Base-by-base conservation (phyloP, 1,139 yeast genomes). In the Pneumocystis sp. region DNA sequence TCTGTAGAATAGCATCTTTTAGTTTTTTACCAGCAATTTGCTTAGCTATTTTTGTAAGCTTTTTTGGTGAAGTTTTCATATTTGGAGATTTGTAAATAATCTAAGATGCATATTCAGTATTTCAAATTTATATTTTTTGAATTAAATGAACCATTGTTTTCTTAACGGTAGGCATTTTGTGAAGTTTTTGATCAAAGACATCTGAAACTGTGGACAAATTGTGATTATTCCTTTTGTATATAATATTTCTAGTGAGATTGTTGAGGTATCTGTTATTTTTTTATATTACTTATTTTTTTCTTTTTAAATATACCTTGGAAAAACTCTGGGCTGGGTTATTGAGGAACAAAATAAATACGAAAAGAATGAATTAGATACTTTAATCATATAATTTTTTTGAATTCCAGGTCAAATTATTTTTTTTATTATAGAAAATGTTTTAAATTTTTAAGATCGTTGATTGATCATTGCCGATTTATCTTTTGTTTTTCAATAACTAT, bases 1-100 rank as follows among this genome's bases (percentile, higher is more conserved):
- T 67, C 34, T 67, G 68, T 56, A 64, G 19, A 60, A 67, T 63
- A 3, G 69, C 68, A 59, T 67, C 67, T 29, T 61, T 59, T 31
- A 67, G 44, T 4, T 67, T 67, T 45, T 67, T 64, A 37, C 64
- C 66, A 12, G 67, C 63, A 57, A 67, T 67, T 61, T 67, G 61
- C 12, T 66, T 64, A 19, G 69, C 66, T 34, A 67, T 44, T 34
- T 42, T 40, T 34, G 64, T 65, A 42, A 67, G 63, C 64, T 67
- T 67, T 61, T 67, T 67, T 35, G 61, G 40, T 10, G 69, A 67
- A 4, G 68, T 67, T 31, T 42, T 39, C 1, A 59, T 39, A 10
- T 2, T 19, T 12, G 45, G 45, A 5, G 61, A 59, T 59, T 59
- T 59, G 29, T 59, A 42, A 31, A 25, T 31, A 2, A 59, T 25